phyloP scores from a whole-genome alignment of 2,329 filamentous ascomycete species.

The Talaromyces albobiverticillius region DNA sequence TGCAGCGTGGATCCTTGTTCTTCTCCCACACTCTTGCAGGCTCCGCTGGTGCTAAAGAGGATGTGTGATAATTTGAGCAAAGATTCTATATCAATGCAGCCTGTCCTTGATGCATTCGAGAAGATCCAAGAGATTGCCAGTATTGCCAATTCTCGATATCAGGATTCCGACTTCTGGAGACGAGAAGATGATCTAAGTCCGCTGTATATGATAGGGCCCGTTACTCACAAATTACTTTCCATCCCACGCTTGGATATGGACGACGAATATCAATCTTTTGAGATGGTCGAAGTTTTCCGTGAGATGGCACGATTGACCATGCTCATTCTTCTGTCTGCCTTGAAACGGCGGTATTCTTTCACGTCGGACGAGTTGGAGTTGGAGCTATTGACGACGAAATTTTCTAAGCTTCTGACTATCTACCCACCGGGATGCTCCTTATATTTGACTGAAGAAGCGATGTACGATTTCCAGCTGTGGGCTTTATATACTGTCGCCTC shows the following conservation, averaged over 20 bases:
- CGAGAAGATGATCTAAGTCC: constrained; percentile 17
- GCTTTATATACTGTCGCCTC: neutral
- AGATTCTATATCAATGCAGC: neutral
- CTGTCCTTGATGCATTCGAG: neutral
- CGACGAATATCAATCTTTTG: neutral
- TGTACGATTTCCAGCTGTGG: constrained; percentile 4
- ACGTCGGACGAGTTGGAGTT: neutral
- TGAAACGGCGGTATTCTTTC: constrained; percentile 16
- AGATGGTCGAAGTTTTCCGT: neutral
- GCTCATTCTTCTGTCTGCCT: constrained; percentile 14
- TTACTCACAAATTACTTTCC: constrained; percentile 15
- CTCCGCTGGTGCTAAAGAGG: neutral
- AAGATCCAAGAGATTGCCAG: neutral
- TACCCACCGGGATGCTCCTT: neutral
- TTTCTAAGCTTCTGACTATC: neutral
- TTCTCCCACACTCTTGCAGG: neutral
- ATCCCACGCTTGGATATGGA: constrained; percentile 8
- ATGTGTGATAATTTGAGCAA: neutral
- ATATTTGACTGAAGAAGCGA: neutral
- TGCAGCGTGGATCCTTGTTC: neutral
- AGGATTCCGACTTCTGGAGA: constrained; percentile 13
- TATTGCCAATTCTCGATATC: constrained; percentile 4
- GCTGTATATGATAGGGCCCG: constrained; percentile 12
- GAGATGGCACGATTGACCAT: constrained; percentile 16
- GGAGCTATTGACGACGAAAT: neutral